Evolutionary conservation across 345 rosid species (phyloP).

Genomic region (Salix arbutifolia): DNA sequence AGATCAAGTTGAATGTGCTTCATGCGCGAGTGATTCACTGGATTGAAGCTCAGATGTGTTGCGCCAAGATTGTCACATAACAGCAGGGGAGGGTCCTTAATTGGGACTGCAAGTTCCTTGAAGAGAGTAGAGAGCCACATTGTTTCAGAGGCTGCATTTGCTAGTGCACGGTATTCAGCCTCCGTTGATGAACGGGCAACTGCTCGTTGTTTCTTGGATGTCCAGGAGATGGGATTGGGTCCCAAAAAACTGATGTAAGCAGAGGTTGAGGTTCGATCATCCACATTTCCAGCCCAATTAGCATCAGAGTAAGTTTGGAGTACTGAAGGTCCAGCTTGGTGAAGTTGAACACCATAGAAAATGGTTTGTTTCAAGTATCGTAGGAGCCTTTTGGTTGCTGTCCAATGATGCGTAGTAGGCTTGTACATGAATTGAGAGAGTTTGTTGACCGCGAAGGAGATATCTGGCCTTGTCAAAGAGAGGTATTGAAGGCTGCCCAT

Average conservation of each 20-base stretch:
- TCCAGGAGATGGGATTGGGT: accelerated
- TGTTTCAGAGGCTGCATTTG: not conserved
- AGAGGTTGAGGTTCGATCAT: not conserved
- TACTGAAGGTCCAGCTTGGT: accelerated
- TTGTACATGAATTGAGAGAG: too few species aligned
- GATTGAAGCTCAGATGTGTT: not conserved
- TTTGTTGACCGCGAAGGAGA: too few species aligned
- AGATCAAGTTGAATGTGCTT: not conserved
- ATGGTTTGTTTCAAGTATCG: too few species aligned
- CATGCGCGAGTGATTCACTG: too few species aligned
- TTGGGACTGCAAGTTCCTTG: not conserved
- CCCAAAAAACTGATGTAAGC: accelerated
- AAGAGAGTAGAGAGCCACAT: not conserved
- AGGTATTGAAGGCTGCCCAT: too few species aligned
- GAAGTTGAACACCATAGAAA: too few species aligned
- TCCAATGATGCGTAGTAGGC: too few species aligned
- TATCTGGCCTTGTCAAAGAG: too few species aligned
- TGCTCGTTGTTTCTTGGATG: not conserved
- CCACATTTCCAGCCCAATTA: not conserved
- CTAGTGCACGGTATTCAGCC: not conserved
- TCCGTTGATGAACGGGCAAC: too few species aligned
- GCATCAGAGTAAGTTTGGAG: not conserved
- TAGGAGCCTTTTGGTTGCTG: too few species aligned
- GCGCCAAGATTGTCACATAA: not conserved
- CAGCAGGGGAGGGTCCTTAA: not conserved